Percentiles rank a stretch among this genome's conserved stretches.
Conservation (phyloP, 2,329 filamentous ascomycete genomes). For the Aspergillus spinulosporus region DNA sequence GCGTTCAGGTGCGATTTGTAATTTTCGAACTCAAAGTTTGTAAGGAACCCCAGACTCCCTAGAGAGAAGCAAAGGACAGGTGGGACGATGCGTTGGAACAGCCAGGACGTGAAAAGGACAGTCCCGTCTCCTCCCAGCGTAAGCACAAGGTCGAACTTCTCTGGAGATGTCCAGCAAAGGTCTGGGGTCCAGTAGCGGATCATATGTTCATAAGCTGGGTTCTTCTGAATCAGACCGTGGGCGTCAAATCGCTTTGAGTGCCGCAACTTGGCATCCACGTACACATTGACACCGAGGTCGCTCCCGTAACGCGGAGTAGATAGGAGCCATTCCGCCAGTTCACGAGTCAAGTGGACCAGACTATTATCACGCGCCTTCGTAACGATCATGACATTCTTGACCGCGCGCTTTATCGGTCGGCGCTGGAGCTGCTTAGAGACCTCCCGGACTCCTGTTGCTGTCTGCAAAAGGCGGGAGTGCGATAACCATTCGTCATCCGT, state of each 20-base stretch:
- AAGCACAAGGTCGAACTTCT: conserved; percentile 93
- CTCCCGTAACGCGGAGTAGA: conserved; percentile 85
- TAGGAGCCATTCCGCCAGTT: conserved; percentile 85
- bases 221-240: conserved; percentile 67
- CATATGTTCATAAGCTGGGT: conserved; percentile 77
- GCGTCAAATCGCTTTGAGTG: conserved; percentile 86
- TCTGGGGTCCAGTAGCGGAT: conserved; percentile 96
- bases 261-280: conserved; percentile 90
- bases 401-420: conserved; percentile 85
- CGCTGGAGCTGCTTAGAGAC: conserved; percentile 94
- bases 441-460: conserved; percentile 89
- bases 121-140: conserved; percentile 96
- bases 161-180: conserved; percentile 88
- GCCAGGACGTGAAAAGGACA: conserved; percentile 91
- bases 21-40: conserved; percentile 90
- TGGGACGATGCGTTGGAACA: conserved; percentile 93
- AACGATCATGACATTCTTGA: conserved; percentile 95
- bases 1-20: conserved; percentile 85
- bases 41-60: conserved; percentile 90
- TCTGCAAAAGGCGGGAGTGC: conserved; percentile 91
- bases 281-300: conserved; percentile 88
- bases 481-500: conserved; percentile 83
- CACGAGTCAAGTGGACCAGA: conserved; percentile 82
- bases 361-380: conserved; percentile 97
- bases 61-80: conserved; percentile 90